Conservation (phyloP, 805 yeast species). For the Saccharomycodes ludwigii region DNA sequence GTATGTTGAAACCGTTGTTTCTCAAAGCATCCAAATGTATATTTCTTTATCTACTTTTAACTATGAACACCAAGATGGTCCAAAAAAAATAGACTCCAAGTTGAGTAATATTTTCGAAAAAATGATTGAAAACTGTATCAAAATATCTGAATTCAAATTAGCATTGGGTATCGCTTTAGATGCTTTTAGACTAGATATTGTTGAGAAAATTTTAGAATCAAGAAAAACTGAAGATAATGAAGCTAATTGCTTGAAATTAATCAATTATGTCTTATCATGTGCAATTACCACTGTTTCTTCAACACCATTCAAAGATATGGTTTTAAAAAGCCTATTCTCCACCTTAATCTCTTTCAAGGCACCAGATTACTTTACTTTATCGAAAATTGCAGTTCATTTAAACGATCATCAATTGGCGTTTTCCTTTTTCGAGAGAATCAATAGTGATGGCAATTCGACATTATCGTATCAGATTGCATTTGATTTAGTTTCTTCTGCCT, state of each 20-base stretch:
- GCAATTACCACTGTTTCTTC: constrained; percentile 55
- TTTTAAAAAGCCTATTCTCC: constrained; percentile 49
- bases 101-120: constrained; percentile 64
- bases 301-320: constrained; percentile 52
- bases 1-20: constrained; percentile 84
- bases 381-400: constrained; percentile 79
- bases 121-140: constrained; percentile 74
- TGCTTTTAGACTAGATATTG: constrained; percentile 73
- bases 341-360: constrained; percentile 43
- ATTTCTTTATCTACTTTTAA: constrained; percentile 46
- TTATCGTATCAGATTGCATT: constrained; percentile 90
- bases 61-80: constrained; percentile 26
- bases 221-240: constrained; percentile 31
- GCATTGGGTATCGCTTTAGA: constrained; percentile 89
- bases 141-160: constrained; percentile 56
- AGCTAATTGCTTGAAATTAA: constrained; percentile 39
- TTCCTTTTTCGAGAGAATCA: constrained; percentile 48
- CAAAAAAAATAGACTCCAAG: constrained; percentile 39
- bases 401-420: constrained; percentile 66
- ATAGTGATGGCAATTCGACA: constrained; percentile 26
- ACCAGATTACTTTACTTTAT: constrained; percentile 74
- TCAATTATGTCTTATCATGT: constrained; percentile 66
- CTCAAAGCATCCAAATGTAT: constrained; percentile 82
- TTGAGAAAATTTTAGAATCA: constrained; percentile 41
- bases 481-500: constrained; percentile 82